Evolutionary conservation across 2,329 filamentous ascomycete genomes (phyloP).

Genomic region (Lecanicillium sp.): DNA sequence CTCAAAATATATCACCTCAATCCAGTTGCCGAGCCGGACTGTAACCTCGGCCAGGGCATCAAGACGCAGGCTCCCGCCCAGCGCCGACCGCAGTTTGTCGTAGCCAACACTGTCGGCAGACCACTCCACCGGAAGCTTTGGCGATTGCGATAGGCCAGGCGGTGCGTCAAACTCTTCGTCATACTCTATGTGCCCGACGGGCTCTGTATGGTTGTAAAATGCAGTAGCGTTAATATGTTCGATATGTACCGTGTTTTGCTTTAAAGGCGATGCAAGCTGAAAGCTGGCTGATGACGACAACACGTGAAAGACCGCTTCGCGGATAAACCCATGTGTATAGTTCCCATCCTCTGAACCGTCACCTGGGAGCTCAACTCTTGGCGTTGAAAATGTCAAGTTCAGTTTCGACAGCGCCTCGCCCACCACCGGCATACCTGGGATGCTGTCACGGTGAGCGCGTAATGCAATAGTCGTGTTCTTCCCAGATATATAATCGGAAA

Average conservation of each 20-base stretch:
- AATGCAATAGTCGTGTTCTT: constrained; percentile 76
- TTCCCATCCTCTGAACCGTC: constrained; percentile 26
- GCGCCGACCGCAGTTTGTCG: constrained; percentile 67
- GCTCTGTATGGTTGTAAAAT: constrained; percentile 72
- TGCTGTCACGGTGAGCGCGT: constrained; percentile 60
- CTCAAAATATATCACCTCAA: constrained; percentile 61
- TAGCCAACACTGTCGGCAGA: constrained; percentile 71
- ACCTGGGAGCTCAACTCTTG: constrained; percentile 54
- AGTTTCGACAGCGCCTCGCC: constrained; percentile 67
- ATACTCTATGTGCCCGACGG: constrained; percentile 71
- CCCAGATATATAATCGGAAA: constrained; percentile 84
- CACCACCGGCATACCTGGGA: constrained; percentile 66
- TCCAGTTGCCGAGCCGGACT: constrained; percentile 68
- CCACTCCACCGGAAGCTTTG: constrained; percentile 76
- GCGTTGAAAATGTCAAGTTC: constrained; percentile 63
- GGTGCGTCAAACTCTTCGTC: constrained; percentile 67
- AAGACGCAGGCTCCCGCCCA: constrained; percentile 73
- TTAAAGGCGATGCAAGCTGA: constrained; percentile 70
- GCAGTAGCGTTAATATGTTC: constrained; percentile 78
- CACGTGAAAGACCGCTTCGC: constrained; percentile 79
- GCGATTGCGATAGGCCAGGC: constrained; percentile 65
- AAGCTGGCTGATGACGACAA: constrained; percentile 83
- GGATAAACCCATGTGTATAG: constrained; percentile 61
- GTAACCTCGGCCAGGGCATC: constrained; percentile 71
- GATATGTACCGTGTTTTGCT: constrained; percentile 65